Conservation (phyloP, 495 filamentous ascomycete genomes). For the Lentithecium fluviatile region DNA sequence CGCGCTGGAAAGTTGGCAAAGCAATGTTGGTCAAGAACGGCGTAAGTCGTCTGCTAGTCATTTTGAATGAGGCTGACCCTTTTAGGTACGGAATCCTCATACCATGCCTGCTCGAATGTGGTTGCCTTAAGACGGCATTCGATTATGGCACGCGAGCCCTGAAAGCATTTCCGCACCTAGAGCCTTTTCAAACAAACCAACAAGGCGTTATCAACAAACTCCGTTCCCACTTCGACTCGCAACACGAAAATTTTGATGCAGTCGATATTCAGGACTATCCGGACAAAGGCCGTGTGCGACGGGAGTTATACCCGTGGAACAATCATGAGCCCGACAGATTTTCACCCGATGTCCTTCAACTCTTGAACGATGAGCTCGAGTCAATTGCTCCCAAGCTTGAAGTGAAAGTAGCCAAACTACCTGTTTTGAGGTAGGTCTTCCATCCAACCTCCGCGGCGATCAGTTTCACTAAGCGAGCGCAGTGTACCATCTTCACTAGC, state of each 20-base stretch:
- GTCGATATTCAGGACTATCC: conserved; percentile 45
- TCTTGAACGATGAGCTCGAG: conserved; percentile 36
- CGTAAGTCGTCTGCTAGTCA: conserved; percentile 8
- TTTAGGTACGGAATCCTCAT: conserved; percentile 27
- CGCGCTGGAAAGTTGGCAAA: conserved; percentile 41
- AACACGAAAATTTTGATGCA: conserved; percentile 10
- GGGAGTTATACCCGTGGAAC: conserved; percentile 96
- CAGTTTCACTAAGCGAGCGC: not conserved
- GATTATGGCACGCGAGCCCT: conserved; percentile 1
- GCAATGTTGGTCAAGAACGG: conserved; percentile 11
- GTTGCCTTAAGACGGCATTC: conserved; percentile 2
- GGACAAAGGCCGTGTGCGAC: conserved; percentile 72
- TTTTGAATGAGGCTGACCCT: conserved; percentile 3
- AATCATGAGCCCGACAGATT: conserved; percentile 81
- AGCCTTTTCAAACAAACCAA: conserved; percentile 5
- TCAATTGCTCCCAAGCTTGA: conserved; percentile 31
- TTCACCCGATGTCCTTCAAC: conserved; percentile 60
- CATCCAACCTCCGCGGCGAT: not conserved
- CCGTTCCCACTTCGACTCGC: conserved; percentile 19
- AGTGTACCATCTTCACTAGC: conserved; percentile 3
- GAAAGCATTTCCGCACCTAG: conserved; percentile 10
- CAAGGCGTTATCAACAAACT: conserved; percentile 1
- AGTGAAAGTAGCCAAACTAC: conserved; percentile 25
- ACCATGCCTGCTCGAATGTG: conserved; percentile 26
- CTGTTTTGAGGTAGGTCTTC: conserved; percentile 20